These are phyloP conservation scores for Phytophthora europaea DNA, from an alignment of 352 stramenopile species.

Conservation along the genomic window DNA sequence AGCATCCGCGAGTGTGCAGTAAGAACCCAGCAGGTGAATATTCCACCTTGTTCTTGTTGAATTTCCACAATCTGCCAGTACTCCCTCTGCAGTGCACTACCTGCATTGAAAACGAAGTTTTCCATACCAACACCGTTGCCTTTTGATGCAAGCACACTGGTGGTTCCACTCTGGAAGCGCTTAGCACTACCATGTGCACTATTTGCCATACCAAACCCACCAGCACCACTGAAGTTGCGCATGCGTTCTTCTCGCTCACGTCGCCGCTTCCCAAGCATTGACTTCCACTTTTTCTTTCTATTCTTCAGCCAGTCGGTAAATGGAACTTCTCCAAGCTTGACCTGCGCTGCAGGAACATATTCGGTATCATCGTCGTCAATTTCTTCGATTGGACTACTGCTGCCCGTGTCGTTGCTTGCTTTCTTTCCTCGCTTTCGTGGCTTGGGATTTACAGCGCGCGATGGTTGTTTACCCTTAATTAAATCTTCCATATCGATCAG, in stretches of 20 bases:
- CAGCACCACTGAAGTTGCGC: slow-evolving; percentile 35
- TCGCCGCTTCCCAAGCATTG: slow-evolving; percentile 63
- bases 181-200: slow-evolving; percentile 43
- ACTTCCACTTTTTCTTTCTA: slow-evolving; percentile 84
- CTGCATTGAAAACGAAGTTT: slow-evolving; percentile 81
- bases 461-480: slow-evolving; percentile 36
- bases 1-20: slow-evolving; percentile 83
- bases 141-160: slow-evolving; percentile 20
- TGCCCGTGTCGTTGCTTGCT: slow-evolving; percentile 24
- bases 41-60: slow-evolving; percentile 79
- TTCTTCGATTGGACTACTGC: slow-evolving; percentile 33
- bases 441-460: slow-evolving; percentile 11
- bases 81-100: slow-evolving; percentile 63
- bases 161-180: slow-evolving; percentile 44
- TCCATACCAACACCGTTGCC: slow-evolving; percentile 76
- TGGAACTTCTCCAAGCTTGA: slow-evolving; percentile 70
- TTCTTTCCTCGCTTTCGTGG: slow-evolving; percentile 27
- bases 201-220: slow-evolving; percentile 44
- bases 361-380: slow-evolving; percentile 36
- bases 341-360: slow-evolving; percentile 21
- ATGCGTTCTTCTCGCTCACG: slow-evolving; percentile 65
- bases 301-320: slow-evolving; percentile 72
- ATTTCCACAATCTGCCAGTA: slow-evolving; percentile 89
- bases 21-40: slow-evolving; percentile 97
- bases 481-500: slow-evolving; percentile 84